Conservation (phyloP, 1,284 basidiomycete genomes). For the Fomes fomentarius region DNA sequence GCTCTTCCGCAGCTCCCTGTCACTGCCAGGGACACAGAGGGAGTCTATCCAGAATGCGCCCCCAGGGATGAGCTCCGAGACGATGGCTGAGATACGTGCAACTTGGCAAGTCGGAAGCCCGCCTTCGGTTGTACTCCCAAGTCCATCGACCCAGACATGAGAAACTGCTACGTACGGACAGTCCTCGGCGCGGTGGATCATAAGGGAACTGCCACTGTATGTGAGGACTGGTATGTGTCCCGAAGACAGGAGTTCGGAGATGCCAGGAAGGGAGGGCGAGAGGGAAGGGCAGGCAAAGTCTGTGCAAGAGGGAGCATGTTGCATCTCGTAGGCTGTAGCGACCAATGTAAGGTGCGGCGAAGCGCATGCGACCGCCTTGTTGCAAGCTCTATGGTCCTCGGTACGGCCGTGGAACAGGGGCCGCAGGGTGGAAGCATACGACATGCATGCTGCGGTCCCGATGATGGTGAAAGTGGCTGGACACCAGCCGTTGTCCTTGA, state of each 20-base stretch:
- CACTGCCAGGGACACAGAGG: constrained; percentile 18
- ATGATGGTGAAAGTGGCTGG: not conserved
- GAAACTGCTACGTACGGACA: constrained; percentile 21
- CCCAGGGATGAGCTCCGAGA: not conserved
- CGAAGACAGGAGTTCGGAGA: constrained; percentile 5
- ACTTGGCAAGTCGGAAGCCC: constrained; percentile 18
- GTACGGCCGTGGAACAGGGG: no score
- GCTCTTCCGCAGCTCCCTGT: constrained; percentile 3
- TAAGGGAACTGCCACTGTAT: not conserved
- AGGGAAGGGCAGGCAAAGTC: constrained; percentile 3
- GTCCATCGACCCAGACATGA: constrained; percentile 26
- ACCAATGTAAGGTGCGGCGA: constrained; percentile 1
- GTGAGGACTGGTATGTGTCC: constrained; percentile 1
- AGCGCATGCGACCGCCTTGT: constrained; percentile 1
- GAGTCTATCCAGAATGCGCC: constrained; percentile 24
- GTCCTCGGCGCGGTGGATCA: not conserved
- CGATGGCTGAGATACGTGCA: constrained; percentile 5
- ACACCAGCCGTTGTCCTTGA: not conserved
- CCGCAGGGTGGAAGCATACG: not conserved
- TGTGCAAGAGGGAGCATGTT: not conserved
- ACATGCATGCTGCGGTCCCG: not conserved
- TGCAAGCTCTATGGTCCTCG: not conserved
- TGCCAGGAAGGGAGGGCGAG: constrained; percentile 3
- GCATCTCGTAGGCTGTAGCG: not conserved
- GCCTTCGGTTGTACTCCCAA: constrained; percentile 23